Percentiles rank a stretch among this genome's conserved stretches.
phyloP scores from a whole-genome alignment of 495 filamentous ascomycete genomes.

The Neurospora sp. region DNA sequence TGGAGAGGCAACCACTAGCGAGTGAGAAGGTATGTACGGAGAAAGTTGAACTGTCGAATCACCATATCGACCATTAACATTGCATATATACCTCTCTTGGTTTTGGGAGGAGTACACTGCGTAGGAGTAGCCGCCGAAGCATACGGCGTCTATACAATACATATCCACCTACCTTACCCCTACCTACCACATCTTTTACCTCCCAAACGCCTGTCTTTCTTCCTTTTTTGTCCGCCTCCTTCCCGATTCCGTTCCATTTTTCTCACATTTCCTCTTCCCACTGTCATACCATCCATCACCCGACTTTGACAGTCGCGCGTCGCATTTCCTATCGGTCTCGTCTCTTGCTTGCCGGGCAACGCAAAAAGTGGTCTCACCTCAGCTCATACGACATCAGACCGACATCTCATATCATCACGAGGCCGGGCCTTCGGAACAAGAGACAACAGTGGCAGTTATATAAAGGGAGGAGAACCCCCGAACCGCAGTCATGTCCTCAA shows the following conservation, averaged over 20 bases:
- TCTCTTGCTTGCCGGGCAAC: not conserved
- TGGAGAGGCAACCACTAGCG: not conserved
- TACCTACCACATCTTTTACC: not conserved
- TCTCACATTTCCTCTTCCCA: not conserved
- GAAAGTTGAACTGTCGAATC: not conserved
- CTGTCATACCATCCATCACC: not conserved
- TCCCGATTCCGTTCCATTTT: not conserved
- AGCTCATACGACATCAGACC: not conserved
- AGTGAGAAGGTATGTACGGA: not conserved
- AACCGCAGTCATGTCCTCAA: not conserved
- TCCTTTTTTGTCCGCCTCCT: not conserved
- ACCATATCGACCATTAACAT: not conserved
- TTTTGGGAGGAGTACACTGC: too few species aligned
- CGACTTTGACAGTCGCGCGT: not conserved
- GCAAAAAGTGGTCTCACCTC: not conserved
- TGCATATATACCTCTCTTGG: not conserved
- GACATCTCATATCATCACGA: not conserved
- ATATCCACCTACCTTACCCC: not conserved
- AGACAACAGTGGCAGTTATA: not conserved
- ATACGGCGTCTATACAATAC: not conserved
- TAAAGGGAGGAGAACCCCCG: not conserved
- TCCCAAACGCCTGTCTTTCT: not conserved
- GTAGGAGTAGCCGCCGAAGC: not conserved
- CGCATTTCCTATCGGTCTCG: not conserved
- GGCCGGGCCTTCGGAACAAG: not conserved